phyloP scores from a whole-genome alignment of 2,329 filamentous ascomycete species.

The Leptographium procerum region DNA sequence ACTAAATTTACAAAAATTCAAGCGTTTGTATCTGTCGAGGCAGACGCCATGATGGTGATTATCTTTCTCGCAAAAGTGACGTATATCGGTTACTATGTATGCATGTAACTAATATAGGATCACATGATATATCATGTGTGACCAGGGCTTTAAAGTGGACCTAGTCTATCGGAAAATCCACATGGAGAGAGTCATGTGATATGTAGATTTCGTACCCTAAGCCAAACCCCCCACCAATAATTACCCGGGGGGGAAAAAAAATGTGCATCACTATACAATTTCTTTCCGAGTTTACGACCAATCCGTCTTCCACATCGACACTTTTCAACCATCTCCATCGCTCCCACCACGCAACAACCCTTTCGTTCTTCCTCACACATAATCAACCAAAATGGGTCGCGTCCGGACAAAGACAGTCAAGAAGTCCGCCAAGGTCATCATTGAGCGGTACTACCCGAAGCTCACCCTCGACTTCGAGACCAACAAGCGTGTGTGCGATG shows the following conservation, averaged over 20 bases:
- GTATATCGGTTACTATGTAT: too few relatives aligned
- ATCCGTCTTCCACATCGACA: not conserved
- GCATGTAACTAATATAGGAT: not conserved
- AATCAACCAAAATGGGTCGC: slow-evolving; percentile 54
- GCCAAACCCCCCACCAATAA: slow-evolving; percentile 1
- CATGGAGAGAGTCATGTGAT: not conserved
- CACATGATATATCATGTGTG: not conserved
- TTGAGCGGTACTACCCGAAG: slow-evolving; percentile 96
- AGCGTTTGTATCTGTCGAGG: not conserved
- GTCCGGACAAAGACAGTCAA: slow-evolving; percentile 61
- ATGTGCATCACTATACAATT: not conserved
- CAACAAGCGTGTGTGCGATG: slow-evolving; percentile 91
- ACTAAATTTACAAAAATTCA: slow-evolving; percentile 5
- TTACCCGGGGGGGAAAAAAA: not conserved
- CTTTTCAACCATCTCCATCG: not conserved
- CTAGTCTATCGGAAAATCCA: not conserved
- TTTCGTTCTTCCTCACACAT: slow-evolving; percentile 17
- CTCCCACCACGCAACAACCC: slow-evolving; percentile 3
- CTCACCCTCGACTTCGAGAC: slow-evolving; percentile 97
- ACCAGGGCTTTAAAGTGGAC: not conserved
- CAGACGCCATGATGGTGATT: too few relatives aligned
- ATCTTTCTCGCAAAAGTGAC: too few relatives aligned
- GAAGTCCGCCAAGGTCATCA: slow-evolving; percentile 96
- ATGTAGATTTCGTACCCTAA: slow-evolving; percentile 5
- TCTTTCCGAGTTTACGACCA: not conserved